Conservation (phyloP, 1,284 basidiomycete species). For the Phellinidium pouzarii region DNA sequence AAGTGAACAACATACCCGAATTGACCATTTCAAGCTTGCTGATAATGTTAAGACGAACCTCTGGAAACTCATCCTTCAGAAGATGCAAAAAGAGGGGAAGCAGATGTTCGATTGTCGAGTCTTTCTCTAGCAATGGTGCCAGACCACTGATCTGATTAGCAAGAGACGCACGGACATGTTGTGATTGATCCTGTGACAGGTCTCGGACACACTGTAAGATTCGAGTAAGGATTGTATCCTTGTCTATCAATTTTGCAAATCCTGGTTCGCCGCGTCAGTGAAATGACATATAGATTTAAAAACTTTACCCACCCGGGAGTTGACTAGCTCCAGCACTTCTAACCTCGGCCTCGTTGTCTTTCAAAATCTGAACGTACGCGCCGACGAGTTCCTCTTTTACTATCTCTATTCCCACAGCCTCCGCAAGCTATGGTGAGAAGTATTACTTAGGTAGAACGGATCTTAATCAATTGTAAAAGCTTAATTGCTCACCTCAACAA, state of each 20-base stretch:
- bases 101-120: conserved; percentile 95
- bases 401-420: conserved; percentile 85
- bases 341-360: conserved; percentile 99
- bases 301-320: conserved; percentile 71
- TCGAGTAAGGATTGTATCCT: conserved; percentile 88
- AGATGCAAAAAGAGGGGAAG: conserved; percentile 94
- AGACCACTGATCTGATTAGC: conserved; percentile 98
- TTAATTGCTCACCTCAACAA: conserved; percentile 72
- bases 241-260: conserved; percentile 91
- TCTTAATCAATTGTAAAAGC: background rate
- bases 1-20: conserved; percentile 50
- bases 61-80: conserved; percentile 98
- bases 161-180: conserved; percentile 95
- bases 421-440: conserved; percentile 59
- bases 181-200: conserved; percentile 88
- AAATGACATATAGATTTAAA: background rate
- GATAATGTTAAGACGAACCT: conserved; percentile 97
- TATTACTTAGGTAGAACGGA: background rate
- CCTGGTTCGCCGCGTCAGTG: conserved; percentile 44
- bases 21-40: conserved; percentile 98
- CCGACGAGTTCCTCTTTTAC: conserved; percentile 92
- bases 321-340: conserved; percentile 94
- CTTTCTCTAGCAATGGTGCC: conserved; percentile 90
- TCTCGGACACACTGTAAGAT: conserved; percentile 97
- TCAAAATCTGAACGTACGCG: conserved; percentile 90